phyloP scores from a whole-genome alignment of 768 basidiomycete species.

The Podaxis sp. region DNA sequence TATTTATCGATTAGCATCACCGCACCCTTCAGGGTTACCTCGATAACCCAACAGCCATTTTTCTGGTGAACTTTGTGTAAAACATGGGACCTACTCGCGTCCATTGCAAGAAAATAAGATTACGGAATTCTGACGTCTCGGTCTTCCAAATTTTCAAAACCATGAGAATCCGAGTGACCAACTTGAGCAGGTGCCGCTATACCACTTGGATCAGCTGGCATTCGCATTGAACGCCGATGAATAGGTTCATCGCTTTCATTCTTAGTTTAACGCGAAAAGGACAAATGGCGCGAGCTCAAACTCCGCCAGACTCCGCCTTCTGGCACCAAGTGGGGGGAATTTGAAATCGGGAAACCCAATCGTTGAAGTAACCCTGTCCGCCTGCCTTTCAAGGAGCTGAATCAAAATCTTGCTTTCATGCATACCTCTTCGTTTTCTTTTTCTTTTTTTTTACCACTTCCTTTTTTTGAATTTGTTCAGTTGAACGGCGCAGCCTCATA shows the following conservation, averaged over 20 bases:
- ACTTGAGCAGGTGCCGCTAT: not conserved
- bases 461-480: not conserved
- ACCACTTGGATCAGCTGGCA: not conserved
- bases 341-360: not conserved
- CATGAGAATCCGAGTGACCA: not conserved
- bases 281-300: not conserved
- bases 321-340: not conserved
- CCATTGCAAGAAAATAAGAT: not conserved
- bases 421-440: not conserved
- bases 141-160: not conserved
- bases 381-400: not conserved
- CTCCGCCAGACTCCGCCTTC: slow-evolving; percentile 2
- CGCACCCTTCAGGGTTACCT: not conserved
- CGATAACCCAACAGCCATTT: not conserved
- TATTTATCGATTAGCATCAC: not conserved
- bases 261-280: not conserved
- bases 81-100: not conserved
- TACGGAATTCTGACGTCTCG: not conserved
- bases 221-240: not conserved
- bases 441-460: not conserved
- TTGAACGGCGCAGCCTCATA: not conserved
- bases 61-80: not conserved
- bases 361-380: not conserved
- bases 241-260: not conserved
- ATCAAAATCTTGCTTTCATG: not conserved